Percentiles rank a stretch among this genome's conserved stretches.
Evolutionary conservation across 495 filamentous ascomycete species (phyloP).

Genomic region (Penicillium turbatum): DNA sequence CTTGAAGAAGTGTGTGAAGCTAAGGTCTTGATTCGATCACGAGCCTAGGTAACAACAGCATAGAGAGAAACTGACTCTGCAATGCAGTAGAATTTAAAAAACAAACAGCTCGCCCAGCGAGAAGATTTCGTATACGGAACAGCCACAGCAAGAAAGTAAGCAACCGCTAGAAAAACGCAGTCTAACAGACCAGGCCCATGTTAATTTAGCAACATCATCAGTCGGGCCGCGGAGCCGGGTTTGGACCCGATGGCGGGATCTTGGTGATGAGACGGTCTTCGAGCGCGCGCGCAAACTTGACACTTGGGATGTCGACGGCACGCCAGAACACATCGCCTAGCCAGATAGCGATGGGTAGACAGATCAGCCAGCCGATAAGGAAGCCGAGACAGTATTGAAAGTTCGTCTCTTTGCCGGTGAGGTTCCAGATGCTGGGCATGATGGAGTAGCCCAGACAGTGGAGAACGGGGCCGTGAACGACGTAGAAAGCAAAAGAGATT

Average conservation of each 20-base stretch:
- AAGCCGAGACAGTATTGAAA: slow-evolving; percentile 50
- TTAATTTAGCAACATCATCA: background rate
- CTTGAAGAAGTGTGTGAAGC: background rate
- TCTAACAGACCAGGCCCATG: background rate
- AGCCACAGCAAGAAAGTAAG: background rate
- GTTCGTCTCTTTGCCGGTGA: slow-evolving; percentile 51
- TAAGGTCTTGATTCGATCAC: background rate
- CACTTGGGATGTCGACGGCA: slow-evolving; percentile 53
- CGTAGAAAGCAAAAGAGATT: slow-evolving; percentile 60
- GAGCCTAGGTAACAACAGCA: background rate
- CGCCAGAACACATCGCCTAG: slow-evolving; percentile 57
- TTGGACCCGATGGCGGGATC: slow-evolving; percentile 4
- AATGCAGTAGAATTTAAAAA: background rate
- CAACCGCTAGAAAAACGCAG: background rate
- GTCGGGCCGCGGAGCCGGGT: slow-evolving; percentile 7
- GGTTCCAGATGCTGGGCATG: slow-evolving; percentile 49
- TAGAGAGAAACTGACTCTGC: background rate
- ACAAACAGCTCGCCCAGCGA: slow-evolving; percentile 7
- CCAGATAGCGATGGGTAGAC: slow-evolving; percentile 52
- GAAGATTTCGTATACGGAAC: background rate
- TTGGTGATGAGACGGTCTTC: slow-evolving; percentile 39
- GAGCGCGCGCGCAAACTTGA: slow-evolving; percentile 51
- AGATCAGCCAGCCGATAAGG: slow-evolving; percentile 45
- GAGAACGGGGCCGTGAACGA: slow-evolving; percentile 59
- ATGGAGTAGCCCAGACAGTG: slow-evolving; percentile 45